Conservation (phyloP, 441 rosid species). For the Manihot esculenta region DNA sequence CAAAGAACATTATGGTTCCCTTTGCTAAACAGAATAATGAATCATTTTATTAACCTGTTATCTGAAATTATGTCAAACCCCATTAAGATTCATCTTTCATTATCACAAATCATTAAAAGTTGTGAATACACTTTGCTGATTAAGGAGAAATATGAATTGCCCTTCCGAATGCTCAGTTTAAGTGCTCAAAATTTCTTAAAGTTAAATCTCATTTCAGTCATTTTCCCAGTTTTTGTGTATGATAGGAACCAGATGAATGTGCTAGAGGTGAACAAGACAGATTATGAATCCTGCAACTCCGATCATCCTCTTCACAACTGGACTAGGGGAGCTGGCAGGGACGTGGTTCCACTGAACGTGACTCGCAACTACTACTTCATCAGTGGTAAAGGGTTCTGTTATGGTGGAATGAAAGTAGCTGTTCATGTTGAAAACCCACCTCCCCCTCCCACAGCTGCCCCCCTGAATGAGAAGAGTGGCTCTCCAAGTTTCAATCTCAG, state of each 20-base stretch:
- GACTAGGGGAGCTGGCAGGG: constrained; percentile 88
- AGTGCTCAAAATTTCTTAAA: not conserved
- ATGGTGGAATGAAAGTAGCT: constrained; percentile 65
- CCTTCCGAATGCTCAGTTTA: not conserved
- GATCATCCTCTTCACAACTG: constrained; percentile 71
- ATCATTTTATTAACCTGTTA: too few relatives aligned
- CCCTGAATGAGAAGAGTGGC: constrained; percentile 35
- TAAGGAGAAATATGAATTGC: not conserved
- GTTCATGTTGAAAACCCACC: constrained; percentile 60
- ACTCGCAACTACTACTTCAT: constrained; percentile 69
- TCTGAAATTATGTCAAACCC: too few relatives aligned
- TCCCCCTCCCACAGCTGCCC: constrained; percentile 62
- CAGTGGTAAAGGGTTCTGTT: constrained; percentile 92
- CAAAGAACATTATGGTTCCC: too few relatives aligned
- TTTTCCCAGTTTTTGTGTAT: constrained; percentile 69
- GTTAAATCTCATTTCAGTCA: constrained; percentile 11
- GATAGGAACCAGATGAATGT: constrained; percentile 84
- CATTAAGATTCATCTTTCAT: too few relatives aligned
- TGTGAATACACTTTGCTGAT: not conserved
- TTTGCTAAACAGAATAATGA: not conserved
- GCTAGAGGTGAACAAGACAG: constrained; percentile 81
- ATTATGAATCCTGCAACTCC: constrained; percentile 63
- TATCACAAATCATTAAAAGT: too few relatives aligned
- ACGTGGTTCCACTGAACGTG: constrained; percentile 75
- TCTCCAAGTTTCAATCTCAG: constrained; percentile 28